Conservation (phyloP, 352 stramenopile genomes). For the Elongisporangium anandrum region DNA sequence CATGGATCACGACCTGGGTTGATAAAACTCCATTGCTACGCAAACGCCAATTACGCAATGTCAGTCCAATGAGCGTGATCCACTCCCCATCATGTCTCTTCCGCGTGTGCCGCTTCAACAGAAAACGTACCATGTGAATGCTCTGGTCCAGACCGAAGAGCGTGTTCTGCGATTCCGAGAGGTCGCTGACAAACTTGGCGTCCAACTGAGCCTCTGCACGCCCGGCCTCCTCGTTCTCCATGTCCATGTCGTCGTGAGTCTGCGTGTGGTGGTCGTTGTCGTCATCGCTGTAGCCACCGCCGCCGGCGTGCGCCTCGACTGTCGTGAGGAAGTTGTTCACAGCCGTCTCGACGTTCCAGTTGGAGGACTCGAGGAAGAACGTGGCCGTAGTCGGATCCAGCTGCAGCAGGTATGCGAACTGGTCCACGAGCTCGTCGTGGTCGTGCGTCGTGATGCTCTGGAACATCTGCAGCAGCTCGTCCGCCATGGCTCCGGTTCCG, state of each 20-base stretch:
- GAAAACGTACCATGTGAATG: slow-evolving; percentile 53
- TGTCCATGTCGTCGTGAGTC: slow-evolving; percentile 37
- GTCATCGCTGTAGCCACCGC: not conserved
- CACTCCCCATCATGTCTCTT: slow-evolving; percentile 1
- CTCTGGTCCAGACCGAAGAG: slow-evolving; percentile 39
- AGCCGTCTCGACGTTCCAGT: slow-evolving; percentile 86
- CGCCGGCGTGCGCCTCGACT: slow-evolving; percentile 35
- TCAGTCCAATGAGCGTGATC: slow-evolving; percentile 3
- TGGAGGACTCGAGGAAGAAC: slow-evolving; percentile 86
- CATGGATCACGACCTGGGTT: slow-evolving; percentile 55
- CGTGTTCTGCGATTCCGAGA: slow-evolving; percentile 51
- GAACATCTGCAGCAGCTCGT: slow-evolving; percentile 85
- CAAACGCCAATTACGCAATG: not conserved
- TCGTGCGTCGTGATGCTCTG: slow-evolving; percentile 85
- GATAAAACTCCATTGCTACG: slow-evolving; percentile 74
- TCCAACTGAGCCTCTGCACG: slow-evolving; percentile 15
- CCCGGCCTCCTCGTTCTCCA: slow-evolving; percentile 37
- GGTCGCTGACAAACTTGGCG: slow-evolving; percentile 63
- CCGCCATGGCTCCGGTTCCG: slow-evolving; percentile 36
- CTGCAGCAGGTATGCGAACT: slow-evolving; percentile 76
- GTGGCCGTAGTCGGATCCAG: slow-evolving; percentile 59
- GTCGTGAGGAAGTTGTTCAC: slow-evolving; percentile 80
- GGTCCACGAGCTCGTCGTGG: slow-evolving; percentile 79
- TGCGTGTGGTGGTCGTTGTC: slow-evolving; percentile 11
- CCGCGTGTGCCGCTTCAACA: not conserved